A percentile compares a stretch with the other conserved stretches of the same genome.
phyloP scores from a whole-genome alignment of 768 basidiomycete genomes.

The Tulasnella sp. region DNA sequence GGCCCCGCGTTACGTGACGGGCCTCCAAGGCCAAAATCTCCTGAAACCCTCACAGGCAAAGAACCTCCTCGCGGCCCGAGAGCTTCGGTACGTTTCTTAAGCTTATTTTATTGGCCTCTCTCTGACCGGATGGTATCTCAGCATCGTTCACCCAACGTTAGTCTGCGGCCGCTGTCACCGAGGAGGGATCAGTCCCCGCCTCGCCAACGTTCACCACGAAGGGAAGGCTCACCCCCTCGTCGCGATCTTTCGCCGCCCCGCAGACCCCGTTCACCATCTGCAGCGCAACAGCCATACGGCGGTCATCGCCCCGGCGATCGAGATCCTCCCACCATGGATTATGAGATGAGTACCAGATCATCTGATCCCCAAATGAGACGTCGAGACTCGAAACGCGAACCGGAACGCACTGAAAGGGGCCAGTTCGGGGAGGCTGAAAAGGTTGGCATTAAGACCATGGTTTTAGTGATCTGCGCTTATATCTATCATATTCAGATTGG shows the following conservation, averaged over 20 bases:
- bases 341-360: not conserved
- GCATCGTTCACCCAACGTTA: not conserved
- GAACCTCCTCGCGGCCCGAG: constrained; percentile 1
- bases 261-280: not conserved
- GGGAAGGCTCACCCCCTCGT: not conserved
- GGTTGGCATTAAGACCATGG: not conserved
- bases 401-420: no score
- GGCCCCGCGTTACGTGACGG: not conserved
- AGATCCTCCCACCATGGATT: not conserved
- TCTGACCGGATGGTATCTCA: no score
- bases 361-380: not conserved
- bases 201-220: not conserved
- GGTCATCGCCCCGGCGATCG: not conserved
- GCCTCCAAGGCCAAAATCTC: not conserved
- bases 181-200: not conserved
- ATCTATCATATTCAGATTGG: not conserved
- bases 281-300: not conserved
- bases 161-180: not conserved
- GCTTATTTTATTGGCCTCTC: not conserved
- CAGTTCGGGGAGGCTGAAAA: not conserved
- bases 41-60: not conserved
- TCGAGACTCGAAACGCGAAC: no score
- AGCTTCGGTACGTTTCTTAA: not conserved
- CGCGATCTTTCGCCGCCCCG: no score
- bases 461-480: not conserved